Evolutionary conservation across 768 basidiomycete species (phyloP).

Genomic region (Trametes punicea): DNA sequence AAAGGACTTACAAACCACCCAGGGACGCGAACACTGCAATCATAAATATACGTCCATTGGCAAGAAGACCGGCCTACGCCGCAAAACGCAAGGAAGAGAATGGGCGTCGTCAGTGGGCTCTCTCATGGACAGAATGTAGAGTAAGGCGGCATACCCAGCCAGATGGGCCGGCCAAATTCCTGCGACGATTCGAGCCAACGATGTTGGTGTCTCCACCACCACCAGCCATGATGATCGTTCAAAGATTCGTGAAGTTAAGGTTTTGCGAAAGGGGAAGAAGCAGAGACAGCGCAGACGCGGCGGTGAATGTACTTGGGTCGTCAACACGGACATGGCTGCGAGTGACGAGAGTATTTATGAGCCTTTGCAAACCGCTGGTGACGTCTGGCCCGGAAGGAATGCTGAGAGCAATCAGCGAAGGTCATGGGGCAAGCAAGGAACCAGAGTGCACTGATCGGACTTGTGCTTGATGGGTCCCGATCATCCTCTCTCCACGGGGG

Average conservation of each 20-base stretch:
- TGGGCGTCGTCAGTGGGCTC: not conserved
- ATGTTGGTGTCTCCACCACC: constrained; percentile 34
- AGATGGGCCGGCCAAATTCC: constrained; percentile 56
- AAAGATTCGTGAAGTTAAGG: not conserved
- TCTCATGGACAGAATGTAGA: not conserved
- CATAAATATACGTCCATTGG: constrained; percentile 61
- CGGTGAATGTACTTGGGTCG: not conserved
- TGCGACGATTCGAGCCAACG: constrained; percentile 45
- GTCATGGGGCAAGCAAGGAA: constrained; percentile 5
- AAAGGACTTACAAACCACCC: constrained; percentile 62
- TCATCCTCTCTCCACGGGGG: constrained; percentile 6
- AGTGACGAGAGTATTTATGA: constrained; percentile 5
- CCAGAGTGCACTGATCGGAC: not conserved
- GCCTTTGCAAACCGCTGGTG: not conserved
- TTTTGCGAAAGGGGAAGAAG: not conserved
- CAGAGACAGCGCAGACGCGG: not conserved
- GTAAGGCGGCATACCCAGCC: constrained; percentile 51
- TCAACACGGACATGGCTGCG: not conserved
- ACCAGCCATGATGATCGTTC: constrained; percentile 40
- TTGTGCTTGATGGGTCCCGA: not conserved
- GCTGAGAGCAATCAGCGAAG: not conserved
- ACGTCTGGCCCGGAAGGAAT: not conserved
- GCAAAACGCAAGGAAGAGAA: constrained; percentile 9
- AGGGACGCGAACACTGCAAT: constrained; percentile 77
- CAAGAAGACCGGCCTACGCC: constrained; percentile 55